A percentile compares a stretch with the other conserved stretches of the same genome.
phyloP scores from a whole-genome alignment of 257 asterid species.

The Lantana camara region DNA sequence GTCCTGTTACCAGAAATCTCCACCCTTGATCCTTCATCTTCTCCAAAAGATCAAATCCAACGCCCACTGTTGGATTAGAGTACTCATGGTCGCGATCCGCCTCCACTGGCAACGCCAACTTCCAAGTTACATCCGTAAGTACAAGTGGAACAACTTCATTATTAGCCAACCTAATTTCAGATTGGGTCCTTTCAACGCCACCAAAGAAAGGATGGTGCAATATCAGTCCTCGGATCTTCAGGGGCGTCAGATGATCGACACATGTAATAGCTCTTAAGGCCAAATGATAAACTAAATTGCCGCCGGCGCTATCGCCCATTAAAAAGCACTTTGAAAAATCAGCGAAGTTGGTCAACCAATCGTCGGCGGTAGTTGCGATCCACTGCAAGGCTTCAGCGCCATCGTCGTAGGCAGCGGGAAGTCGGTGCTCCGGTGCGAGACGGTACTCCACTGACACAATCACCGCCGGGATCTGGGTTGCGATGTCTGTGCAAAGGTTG shows the following conservation, averaged over 20 bases:
- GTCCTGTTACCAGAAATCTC: slow-evolving; percentile 37
- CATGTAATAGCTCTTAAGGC: slow-evolving; percentile 35
- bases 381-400: slow-evolving; percentile 42
- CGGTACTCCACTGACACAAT: slow-evolving; percentile 52
- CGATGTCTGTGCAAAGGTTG: slow-evolving; percentile 23
- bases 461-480: slow-evolving; percentile 34
- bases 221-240: slow-evolving; percentile 52
- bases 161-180: slow-evolving; percentile 39
- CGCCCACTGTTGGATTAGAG: slow-evolving; percentile 34
- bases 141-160: slow-evolving; percentile 26
- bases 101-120: slow-evolving; percentile 41
- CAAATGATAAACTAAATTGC: slow-evolving; percentile 43
- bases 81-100: slow-evolving; percentile 50
- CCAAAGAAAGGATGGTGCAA: slow-evolving; percentile 54
- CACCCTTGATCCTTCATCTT: slow-evolving; percentile 23
- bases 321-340: slow-evolving; percentile 49
- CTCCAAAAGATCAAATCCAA: slow-evolving; percentile 16
- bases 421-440: slow-evolving; percentile 64
- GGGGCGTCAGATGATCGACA: slow-evolving; percentile 31
- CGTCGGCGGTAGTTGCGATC: slow-evolving; percentile 35
- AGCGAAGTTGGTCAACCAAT: slow-evolving; percentile 44
- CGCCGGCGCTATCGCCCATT: slow-evolving; percentile 65
- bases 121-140: slow-evolving; percentile 45
- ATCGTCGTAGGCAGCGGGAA: slow-evolving; percentile 69
- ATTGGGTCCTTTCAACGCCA: slow-evolving; percentile 46